Percentiles rank a stretch among this genome's conserved stretches.
phyloP scores from a whole-genome alignment of 2,329 filamentous ascomycete genomes.

The Fusarium buharicum region DNA sequence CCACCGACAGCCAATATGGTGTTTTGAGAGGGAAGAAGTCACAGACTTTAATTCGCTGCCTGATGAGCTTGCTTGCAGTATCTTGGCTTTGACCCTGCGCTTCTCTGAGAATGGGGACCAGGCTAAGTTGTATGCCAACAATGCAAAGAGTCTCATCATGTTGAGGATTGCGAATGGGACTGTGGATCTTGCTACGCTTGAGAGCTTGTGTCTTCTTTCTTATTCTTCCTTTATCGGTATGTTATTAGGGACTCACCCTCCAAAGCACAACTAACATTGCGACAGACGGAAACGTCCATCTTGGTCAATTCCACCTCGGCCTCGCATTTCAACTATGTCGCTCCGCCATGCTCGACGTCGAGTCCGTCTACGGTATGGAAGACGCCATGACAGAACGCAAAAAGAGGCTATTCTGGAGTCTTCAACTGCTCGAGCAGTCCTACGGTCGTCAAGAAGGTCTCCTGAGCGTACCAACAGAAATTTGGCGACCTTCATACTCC shows the following conservation, averaged over 20 bases:
- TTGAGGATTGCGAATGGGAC: conserved; percentile 62
- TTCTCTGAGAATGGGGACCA: conserved; percentile 52
- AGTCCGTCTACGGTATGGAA: conserved; percentile 52
- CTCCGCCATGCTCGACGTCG: conserved; percentile 60
- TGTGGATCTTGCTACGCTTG: conserved; percentile 60
- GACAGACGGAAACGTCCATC: conserved; percentile 59
- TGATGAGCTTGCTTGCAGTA: conserved; percentile 56
- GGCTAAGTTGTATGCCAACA: conserved; percentile 50
- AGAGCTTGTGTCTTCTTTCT: conserved; percentile 61
- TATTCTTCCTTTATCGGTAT: conserved; percentile 62
- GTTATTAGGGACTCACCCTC: too few species aligned
- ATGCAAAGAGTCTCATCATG: conserved; percentile 58
- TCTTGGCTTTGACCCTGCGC: conserved; percentile 54
- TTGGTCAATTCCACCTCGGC: conserved; percentile 62
- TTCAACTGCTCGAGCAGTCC: conserved; percentile 61
- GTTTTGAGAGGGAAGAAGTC: conserved; percentile 56
- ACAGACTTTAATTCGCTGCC: conserved; percentile 49
- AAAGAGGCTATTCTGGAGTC: conserved; percentile 62
- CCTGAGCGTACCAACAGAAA: conserved; percentile 55
- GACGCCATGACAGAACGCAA: conserved; percentile 56
- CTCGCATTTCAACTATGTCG: conserved; percentile 62
- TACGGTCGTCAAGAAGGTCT: conserved; percentile 60
- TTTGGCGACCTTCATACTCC: conserved; percentile 52
- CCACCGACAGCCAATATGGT: conserved; percentile 58
- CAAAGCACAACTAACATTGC: conserved; percentile 7